A percentile compares a stretch with the other conserved stretches of the same genome.
These are phyloP conservation scores for Annulohypoxylon truncatum DNA, from an alignment of 2,329 filamentous ascomycete genomes.

Conservation along the genomic window DNA sequence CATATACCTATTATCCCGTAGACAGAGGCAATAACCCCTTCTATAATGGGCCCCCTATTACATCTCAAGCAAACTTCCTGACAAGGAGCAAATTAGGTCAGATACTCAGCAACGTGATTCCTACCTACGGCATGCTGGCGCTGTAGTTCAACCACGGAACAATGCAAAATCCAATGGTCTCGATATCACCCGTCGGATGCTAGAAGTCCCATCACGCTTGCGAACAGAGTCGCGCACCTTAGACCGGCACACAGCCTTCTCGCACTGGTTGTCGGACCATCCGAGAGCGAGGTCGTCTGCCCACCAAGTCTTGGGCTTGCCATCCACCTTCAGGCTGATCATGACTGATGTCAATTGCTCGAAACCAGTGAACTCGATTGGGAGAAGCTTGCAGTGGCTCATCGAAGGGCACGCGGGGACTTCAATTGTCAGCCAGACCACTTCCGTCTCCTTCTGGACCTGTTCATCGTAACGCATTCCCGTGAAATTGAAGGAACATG, in stretches of 20 bases:
- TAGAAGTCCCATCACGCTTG: slow-evolving; percentile 36
- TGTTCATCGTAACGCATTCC: slow-evolving; percentile 43
- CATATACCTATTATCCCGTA: slow-evolving; percentile 41
- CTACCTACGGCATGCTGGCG: slow-evolving; percentile 20
- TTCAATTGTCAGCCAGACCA: slow-evolving; percentile 35
- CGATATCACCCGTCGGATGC: slow-evolving; percentile 32
- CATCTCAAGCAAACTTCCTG: slow-evolving; percentile 44
- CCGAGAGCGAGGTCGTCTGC: slow-evolving; percentile 58
- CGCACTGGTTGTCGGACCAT: slow-evolving; percentile 58
- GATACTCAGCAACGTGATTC: slow-evolving; percentile 13
- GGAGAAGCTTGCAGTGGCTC: slow-evolving; percentile 41
- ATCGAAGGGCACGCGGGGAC: slow-evolving; percentile 43
- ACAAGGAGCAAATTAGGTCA: slow-evolving; percentile 39
- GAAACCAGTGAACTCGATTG: slow-evolving; percentile 42
- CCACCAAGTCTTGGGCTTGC: slow-evolving; percentile 57
- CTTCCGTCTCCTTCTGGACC: slow-evolving; percentile 28
- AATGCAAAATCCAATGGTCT: slow-evolving; percentile 34
- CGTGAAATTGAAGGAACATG: slow-evolving; percentile 48
- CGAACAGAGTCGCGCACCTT: slow-evolving; percentile 47
- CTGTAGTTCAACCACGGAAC: slow-evolving; percentile 35
- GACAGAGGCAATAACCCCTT: slow-evolving; percentile 37
- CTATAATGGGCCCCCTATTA: slow-evolving; percentile 26
- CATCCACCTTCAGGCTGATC: slow-evolving; percentile 55
- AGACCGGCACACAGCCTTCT: slow-evolving; percentile 53
- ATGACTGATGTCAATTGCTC: slow-evolving; percentile 51